Conservation (phyloP, 805 yeast species). For the Gaillardinia entomophila region DNA sequence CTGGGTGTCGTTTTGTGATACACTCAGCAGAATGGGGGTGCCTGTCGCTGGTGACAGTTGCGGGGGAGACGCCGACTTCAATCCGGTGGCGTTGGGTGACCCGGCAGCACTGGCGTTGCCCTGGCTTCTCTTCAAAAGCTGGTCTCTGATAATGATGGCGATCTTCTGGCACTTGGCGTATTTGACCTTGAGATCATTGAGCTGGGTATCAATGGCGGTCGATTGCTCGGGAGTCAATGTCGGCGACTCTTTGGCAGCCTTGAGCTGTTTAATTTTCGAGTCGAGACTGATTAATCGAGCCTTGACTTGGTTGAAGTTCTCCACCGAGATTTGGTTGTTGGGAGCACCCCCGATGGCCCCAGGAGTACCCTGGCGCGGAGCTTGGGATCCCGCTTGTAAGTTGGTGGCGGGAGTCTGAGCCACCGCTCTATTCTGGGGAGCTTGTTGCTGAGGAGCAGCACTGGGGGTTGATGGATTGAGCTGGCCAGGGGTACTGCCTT, state of each 20-base stretch:
- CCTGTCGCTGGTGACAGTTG: conserved; percentile 3
- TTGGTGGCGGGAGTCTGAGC: background rate
- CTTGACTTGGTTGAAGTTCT: conserved; percentile 39
- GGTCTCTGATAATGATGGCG: conserved; percentile 42
- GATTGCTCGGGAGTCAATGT: conserved; percentile 41
- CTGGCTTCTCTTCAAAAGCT: conserved; percentile 29
- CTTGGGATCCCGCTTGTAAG: background rate
- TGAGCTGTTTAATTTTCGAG: conserved; percentile 45
- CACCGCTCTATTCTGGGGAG: conserved; percentile 15
- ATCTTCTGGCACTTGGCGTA: conserved; percentile 46
- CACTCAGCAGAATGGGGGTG: too few species aligned
- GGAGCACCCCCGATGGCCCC: conserved; percentile 2
- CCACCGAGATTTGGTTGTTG: conserved; percentile 24
- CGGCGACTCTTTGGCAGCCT: conserved; percentile 40
- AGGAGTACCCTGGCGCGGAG: background rate
- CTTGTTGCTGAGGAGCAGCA: conserved; percentile 49
- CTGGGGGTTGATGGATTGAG: conserved; percentile 79
- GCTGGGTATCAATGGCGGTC: conserved; percentile 42
- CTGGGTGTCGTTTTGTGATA: background rate
- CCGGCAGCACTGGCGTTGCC: conserved; percentile 3
- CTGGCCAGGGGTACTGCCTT: conserved; percentile 71
- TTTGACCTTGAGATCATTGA: conserved; percentile 40
- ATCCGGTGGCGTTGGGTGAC: conserved; percentile 1
- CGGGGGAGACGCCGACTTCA: conserved; percentile 4
- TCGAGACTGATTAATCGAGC: conserved; percentile 44